Percentiles rank a stretch among this genome's conserved stretches.
These are phyloP conservation scores for Cardamine chenopodiifolia DNA, from an alignment of 345 rosid species.

Conservation along the genomic window DNA sequence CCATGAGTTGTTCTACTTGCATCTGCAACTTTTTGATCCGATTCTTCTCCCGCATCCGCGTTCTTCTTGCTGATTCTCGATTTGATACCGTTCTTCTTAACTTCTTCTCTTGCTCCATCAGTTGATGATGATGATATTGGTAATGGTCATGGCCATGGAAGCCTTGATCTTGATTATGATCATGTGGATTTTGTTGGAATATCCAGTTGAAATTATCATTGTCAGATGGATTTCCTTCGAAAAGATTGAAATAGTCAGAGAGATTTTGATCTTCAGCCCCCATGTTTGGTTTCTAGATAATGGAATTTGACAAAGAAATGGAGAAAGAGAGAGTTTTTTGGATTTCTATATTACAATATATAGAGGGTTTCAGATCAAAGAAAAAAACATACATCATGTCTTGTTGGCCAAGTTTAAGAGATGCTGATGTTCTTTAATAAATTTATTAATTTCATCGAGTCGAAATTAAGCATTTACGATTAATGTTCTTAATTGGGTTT, in stretches of 20 bases:
- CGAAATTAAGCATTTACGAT: not conserved
- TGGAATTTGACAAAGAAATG: not conserved
- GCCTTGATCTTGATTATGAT: not conserved
- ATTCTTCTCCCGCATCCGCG: slow-evolving; percentile 63
- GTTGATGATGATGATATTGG: slow-evolving; percentile 23
- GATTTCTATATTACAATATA: not conserved
- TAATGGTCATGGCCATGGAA: slow-evolving; percentile 35
- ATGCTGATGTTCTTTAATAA: not conserved
- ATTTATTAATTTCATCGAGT: not conserved
- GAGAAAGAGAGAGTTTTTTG: not conserved
- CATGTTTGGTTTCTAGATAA: slow-evolving; percentile 12
- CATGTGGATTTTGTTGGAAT: slow-evolving; percentile 1
- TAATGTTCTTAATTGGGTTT: not conserved
- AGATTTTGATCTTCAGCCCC: not conserved
- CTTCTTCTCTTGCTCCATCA: slow-evolving; percentile 49
- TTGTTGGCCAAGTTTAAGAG: slow-evolving; percentile 6
- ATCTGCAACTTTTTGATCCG: slow-evolving; percentile 61
- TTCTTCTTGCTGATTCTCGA: slow-evolving; percentile 67
- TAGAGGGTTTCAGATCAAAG: not conserved
- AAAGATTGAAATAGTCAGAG: slow-evolving; percentile 1
- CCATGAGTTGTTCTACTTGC: slow-evolving; percentile 58
- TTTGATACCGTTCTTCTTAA: slow-evolving; percentile 62
- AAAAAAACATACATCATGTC: not conserved
- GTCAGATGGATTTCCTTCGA: slow-evolving; percentile 23
- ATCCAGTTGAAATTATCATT: slow-evolving; percentile 36